Evolutionary conservation across 257 asterid genomes (phyloP).

Genomic region (Przewalskia tangutica): DNA sequence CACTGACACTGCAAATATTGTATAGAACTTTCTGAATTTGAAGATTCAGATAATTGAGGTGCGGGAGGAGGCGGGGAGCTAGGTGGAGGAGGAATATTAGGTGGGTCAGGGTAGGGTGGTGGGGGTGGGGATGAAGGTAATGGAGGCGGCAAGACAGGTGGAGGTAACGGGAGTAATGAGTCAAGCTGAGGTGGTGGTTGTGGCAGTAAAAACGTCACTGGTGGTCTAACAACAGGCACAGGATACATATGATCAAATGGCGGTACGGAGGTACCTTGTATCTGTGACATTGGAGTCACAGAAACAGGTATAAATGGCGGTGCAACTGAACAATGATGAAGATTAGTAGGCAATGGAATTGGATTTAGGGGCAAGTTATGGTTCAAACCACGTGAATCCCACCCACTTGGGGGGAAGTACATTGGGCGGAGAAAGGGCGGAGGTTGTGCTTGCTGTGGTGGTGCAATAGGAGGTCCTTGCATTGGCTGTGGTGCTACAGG

Average conservation of each 20-base stretch:
- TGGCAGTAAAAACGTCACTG: conserved; percentile 32
- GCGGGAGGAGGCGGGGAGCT: conserved; percentile 46
- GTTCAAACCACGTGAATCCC: conserved; percentile 61
- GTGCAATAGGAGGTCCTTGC: conserved; percentile 45
- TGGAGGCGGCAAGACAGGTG: conserved; percentile 34
- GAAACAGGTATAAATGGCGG: conserved; percentile 77
- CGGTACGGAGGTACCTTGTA: conserved; percentile 46
- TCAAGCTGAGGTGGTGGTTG: conserved; percentile 12
- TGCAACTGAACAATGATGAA: conserved; percentile 43
- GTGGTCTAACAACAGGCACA: conserved; percentile 49
- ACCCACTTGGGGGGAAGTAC: conserved; percentile 55
- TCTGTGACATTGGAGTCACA: conserved; percentile 62
- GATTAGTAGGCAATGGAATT: conserved; percentile 29
- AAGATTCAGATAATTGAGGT: conserved; percentile 42
- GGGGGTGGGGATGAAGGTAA: conserved; percentile 47
- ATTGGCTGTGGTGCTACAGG: conserved; percentile 43
- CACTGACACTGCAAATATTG: conserved; percentile 34
- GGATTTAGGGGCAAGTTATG: conserved; percentile 39
- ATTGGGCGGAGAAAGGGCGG: conserved; percentile 43
- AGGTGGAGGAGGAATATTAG: conserved; percentile 56
- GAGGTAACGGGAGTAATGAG: conserved; percentile 19
- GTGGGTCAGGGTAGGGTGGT: conserved; percentile 52
- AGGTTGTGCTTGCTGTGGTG: conserved; percentile 48
- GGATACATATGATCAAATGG: conserved; percentile 59
- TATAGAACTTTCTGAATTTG: conserved; percentile 26